Conservation (phyloP, 805 yeast species). For the Candida qinlingensis region DNA sequence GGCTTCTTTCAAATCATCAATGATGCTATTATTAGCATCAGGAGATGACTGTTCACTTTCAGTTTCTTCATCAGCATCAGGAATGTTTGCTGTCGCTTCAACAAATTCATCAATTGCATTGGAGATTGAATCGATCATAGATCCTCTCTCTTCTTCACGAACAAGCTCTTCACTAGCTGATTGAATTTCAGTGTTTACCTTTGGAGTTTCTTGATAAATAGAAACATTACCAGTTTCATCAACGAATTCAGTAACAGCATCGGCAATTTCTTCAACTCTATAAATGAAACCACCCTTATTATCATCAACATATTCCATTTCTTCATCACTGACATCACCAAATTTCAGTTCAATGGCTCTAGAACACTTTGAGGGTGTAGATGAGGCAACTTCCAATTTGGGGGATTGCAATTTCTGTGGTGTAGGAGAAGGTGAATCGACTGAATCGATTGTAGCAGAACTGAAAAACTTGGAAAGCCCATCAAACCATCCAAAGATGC, state of each 20-base stretch:
- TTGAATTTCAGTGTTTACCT: background rate
- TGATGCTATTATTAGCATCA: no score
- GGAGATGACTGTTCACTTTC: no score
- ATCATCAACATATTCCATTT: background rate
- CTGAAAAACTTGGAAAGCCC: background rate
- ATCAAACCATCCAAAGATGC: background rate
- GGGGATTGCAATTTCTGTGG: background rate
- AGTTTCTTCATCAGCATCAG: background rate
- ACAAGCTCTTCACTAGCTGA: background rate
- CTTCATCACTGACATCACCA: background rate
- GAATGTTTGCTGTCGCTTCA: constrained; percentile 4
- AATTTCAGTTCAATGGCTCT: background rate
- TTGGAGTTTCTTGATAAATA: background rate
- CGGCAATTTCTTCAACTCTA: background rate
- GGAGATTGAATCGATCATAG: background rate
- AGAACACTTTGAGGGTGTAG: no score
- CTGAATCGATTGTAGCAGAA: background rate
- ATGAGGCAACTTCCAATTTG: background rate
- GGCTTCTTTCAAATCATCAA: background rate
- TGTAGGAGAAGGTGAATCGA: background rate
- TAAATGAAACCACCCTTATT: background rate
- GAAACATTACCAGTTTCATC: background rate
- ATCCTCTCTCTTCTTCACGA: no score
- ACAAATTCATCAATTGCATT: constrained; percentile 4
- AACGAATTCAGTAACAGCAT: background rate